A percentile compares a stretch with the other conserved stretches of the same genome.
phyloP scores from a whole-genome alignment of 2,329 filamentous ascomycete genomes.

The Neospermospora avenae region DNA sequence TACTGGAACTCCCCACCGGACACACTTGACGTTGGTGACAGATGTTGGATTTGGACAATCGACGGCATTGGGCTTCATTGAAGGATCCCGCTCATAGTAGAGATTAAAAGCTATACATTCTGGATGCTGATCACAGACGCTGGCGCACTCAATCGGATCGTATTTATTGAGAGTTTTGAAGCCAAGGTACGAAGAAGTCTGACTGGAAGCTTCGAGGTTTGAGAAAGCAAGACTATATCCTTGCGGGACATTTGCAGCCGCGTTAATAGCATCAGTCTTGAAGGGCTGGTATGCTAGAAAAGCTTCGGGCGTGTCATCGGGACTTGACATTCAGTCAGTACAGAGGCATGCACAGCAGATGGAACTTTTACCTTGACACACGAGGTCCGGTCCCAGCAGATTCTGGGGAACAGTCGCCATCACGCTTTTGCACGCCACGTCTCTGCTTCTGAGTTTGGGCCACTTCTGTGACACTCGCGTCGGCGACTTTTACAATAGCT shows the following conservation, averaged over 20 bases:
- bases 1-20: conserved; percentile 35
- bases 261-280: conserved; percentile 12
- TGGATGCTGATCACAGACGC: conserved; percentile 31
- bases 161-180: conserved; percentile 32
- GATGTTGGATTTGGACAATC: conserved; percentile 36
- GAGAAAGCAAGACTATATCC: conserved; percentile 37
- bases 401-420: conserved; percentile 14
- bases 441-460: conserved; percentile 10
- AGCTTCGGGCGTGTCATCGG: conserved; percentile 14
- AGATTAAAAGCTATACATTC: conserved; percentile 37
- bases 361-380: conserved; percentile 11
- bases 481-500: conserved; percentile 5
- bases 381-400: conserved; percentile 18
- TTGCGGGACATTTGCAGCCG: conserved; percentile 30
- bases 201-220: conserved; percentile 33
- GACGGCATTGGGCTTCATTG: conserved; percentile 27
- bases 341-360: not conserved
- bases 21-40: conserved; percentile 37
- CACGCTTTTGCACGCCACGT: conserved; percentile 10
- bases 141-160: conserved; percentile 31
- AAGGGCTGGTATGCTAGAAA: conserved; percentile 28
- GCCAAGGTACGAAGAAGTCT: conserved; percentile 32
- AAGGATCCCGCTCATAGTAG: conserved; percentile 38
- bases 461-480: conserved; percentile 14
- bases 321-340: conserved; percentile 10